These are phyloP conservation scores for Daedaleopsis nitida DNA, from an alignment of 768 basidiomycete genomes.

Conservation along the genomic window DNA sequence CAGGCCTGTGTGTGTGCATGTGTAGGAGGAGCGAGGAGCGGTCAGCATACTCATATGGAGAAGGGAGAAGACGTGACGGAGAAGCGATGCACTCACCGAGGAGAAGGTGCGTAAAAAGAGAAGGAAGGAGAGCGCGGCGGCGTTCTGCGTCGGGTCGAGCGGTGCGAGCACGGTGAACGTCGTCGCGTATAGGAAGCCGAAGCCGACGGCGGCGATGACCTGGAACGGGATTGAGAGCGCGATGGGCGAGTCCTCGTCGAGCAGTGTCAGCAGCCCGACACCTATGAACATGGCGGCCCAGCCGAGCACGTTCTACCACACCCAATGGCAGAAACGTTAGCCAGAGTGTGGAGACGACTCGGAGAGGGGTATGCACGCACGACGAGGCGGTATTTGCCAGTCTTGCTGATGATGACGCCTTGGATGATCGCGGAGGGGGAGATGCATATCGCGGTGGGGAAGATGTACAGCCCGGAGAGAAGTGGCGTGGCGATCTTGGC, in stretches of 20 bases:
- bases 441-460: conserved; percentile 36
- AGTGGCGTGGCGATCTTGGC: conserved; percentile 40
- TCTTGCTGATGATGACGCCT: conserved; percentile 34
- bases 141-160: conserved; percentile 33
- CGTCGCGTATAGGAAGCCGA: conserved; percentile 28
- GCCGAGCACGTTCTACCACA: conserved; percentile 36
- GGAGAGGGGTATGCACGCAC: conserved; percentile 21
- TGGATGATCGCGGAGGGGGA: conserved; percentile 41
- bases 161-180: conserved; percentile 21
- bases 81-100: conserved; percentile 20
- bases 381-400: conserved; percentile 37
- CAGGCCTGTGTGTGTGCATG: conserved; percentile 27
- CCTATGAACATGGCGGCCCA: conserved; percentile 42
- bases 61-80: neutral
- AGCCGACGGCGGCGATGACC: conserved; percentile 30
- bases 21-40: neutral
- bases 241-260: conserved; percentile 25
- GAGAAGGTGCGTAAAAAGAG: conserved; percentile 29
- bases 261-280: conserved; percentile 36
- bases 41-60: neutral
- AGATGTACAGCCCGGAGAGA: conserved; percentile 38
- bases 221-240: conserved; percentile 25
- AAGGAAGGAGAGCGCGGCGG: conserved; percentile 37
- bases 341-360: too few relatives aligned
- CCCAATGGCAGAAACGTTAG: too few relatives aligned